Evolutionary conservation across 208 protist species (phyloP).

Genomic region (Crithidia mellificae): DNA sequence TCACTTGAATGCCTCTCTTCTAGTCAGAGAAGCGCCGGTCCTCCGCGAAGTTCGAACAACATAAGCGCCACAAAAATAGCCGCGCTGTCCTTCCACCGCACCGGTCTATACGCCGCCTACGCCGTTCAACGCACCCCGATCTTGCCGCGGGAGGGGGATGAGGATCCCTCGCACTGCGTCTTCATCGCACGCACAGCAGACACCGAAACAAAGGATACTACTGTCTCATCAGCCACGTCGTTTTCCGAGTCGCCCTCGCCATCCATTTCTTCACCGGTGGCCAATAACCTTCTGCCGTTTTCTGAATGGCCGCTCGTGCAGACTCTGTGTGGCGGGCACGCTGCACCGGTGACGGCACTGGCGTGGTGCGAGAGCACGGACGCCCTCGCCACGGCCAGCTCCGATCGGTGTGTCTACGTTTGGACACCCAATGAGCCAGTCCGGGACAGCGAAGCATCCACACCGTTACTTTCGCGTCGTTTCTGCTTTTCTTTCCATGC

Average conservation of each 20-base stretch:
- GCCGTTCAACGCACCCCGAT: constrained; percentile 21
- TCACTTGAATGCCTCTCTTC: constrained; percentile 4
- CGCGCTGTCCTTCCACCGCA: constrained; percentile 16
- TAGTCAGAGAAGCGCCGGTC: background rate
- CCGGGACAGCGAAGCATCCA: background rate
- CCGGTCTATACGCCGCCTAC: constrained; percentile 19
- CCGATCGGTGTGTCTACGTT: constrained; percentile 25
- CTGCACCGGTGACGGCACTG: constrained; percentile 23
- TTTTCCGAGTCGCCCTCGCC: too few relatives aligned
- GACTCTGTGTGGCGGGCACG: constrained; percentile 12
- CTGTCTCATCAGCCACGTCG: too few relatives aligned
- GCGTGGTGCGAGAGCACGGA: constrained; percentile 14
- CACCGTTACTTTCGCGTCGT: too few relatives aligned
- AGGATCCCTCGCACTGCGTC: constrained; percentile 18
- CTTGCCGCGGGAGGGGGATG: background rate
- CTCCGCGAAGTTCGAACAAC: background rate
- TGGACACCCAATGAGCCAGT: constrained; percentile 21
- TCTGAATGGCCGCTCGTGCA: constrained; percentile 16
- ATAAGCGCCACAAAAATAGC: constrained; percentile 6
- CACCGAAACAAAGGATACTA: too few relatives aligned
- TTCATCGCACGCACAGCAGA: constrained; percentile 3
- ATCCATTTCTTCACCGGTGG: too few relatives aligned
- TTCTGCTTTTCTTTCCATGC: too few relatives aligned
- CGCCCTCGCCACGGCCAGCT: constrained; percentile 22
- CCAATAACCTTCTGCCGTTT: background rate